Evolutionary conservation across 2,329 filamentous ascomycete species (phyloP), one percentile per base, ranked within the genome.

Genomic region (Cytospora piceicola): DNA sequence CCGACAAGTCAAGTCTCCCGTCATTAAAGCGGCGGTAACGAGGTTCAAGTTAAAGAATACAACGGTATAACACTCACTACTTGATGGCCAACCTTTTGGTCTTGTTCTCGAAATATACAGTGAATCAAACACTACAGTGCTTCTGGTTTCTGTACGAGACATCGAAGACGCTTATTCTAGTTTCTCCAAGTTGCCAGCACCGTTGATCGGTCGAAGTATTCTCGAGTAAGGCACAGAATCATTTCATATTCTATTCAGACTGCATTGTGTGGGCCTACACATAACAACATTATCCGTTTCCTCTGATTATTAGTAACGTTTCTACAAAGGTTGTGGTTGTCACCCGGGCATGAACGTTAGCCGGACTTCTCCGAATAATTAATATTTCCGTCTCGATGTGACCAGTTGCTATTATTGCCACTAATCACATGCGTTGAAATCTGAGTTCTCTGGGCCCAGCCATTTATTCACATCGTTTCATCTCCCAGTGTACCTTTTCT

Each of bases 401-500:
- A 15, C 17, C n/a, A n/a, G n/a, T n/a, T 42, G 39, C 39, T 17
- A 7, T 20, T 8, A 42, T 17, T 42, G 7, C 39, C 39, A 20
- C 15, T 20, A 7, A 20, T 42, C 8, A 34, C n/a, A 15, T 5
- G 7, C 39, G 17, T 5, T 14, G 39, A 42, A 20, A 7, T n/a
- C 7, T 20, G 14, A 7, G 6, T 42, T 3, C 20, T 46, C 36
- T 22, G 20, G 17, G 7, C n/a, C 7, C 20, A 8, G 3, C 7
- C 20, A 22, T 9, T 20, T 7, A 22, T 9, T 46, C 20, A 11
- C 7, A n/a, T 22, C 8, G 20, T 15, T 6, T 46, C 68, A 81
- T 54, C 77, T 75, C 17, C 80, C 80, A 36, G 80, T 70, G 68
- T 77, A 77, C 74, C 77, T 82, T 68, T 79, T 72, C 76, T 87